Conservation (phyloP, 805 yeast species). For the Yamadazyma paraphyllophila region DNA sequence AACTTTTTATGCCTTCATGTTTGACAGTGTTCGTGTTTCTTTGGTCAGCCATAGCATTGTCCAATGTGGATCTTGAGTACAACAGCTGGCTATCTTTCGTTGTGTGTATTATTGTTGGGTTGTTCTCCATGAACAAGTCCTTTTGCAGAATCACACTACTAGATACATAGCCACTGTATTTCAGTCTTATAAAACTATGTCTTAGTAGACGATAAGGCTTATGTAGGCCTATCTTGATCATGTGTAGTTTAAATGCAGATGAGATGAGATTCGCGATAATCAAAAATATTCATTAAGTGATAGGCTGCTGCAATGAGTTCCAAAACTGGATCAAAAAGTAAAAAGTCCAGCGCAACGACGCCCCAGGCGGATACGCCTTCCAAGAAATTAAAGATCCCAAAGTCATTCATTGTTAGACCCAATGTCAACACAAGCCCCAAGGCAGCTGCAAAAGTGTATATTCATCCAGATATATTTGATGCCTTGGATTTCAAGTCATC, state of each 20-base stretch:
- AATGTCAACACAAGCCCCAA: constrained; percentile 18
- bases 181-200: background rate
- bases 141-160: background rate
- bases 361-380: constrained; percentile 13
- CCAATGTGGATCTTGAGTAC: background rate
- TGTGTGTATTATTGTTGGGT: background rate
- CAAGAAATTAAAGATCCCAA: constrained; percentile 41
- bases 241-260: background rate
- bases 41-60: background rate
- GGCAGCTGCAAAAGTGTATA: constrained; percentile 32
- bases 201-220: background rate
- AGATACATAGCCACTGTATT: background rate
- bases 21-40: background rate
- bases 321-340: constrained; percentile 6
- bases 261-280: constrained; percentile 13
- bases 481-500: constrained; percentile 48
- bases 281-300: background rate
- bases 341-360: background rate
- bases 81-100: background rate
- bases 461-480: constrained; percentile 45
- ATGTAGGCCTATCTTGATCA: background rate
- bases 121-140: background rate
- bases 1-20: background rate
- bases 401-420: constrained; percentile 41
- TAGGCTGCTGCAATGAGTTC: constrained; percentile 13